Evolutionary conservation across 306 rosid species (phyloP).

Genomic region (Prunus kanzakura): DNA sequence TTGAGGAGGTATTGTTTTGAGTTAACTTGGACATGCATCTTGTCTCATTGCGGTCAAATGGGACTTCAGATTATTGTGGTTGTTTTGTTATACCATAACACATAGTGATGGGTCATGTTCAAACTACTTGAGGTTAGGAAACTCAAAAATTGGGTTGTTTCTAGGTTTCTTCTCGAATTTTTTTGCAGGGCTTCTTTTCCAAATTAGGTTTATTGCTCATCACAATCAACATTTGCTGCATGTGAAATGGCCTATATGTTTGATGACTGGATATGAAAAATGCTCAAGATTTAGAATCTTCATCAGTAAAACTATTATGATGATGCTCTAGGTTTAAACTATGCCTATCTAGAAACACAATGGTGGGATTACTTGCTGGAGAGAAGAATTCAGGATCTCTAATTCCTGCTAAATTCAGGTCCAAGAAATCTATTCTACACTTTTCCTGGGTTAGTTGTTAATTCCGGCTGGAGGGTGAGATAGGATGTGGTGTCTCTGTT

Average conservation of each 20-base stretch:
- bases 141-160: background rate
- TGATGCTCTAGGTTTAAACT: background rate
- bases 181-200: background rate
- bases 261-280: background rate
- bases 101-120: background rate
- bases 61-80: background rate
- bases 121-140: background rate
- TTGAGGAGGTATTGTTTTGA: background rate
- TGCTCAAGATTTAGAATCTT: background rate
- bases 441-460: background rate
- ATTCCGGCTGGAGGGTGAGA: background rate
- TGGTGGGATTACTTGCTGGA: background rate
- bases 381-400: background rate
- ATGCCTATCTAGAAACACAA: background rate
- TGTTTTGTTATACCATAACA: background rate
- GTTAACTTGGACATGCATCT: too few relatives aligned
- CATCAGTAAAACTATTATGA: background rate
- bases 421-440: background rate
- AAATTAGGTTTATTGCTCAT: background rate
- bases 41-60: too few relatives aligned
- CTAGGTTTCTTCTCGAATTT: background rate
- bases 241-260: background rate
- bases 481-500: background rate
- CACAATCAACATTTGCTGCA: background rate
- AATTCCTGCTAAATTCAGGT: background rate